Base-by-base conservation (phyloP, 148 eudicot genomes). In the Talinum fruticosum region DNA sequence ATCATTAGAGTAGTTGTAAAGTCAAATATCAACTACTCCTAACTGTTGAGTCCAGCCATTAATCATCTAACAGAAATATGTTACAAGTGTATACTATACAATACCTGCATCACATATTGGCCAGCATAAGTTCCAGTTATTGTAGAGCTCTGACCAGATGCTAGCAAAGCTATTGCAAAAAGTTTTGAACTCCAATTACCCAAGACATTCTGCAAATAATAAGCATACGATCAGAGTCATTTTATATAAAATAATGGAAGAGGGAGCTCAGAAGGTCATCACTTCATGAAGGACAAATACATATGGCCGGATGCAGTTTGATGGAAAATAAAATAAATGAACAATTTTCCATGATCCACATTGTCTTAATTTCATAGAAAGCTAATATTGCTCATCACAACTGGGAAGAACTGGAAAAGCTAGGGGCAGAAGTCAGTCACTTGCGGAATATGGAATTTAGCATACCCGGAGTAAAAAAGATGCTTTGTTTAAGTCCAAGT, bases 111-210 rank as follows among this genome's bases (percentile, higher is more conserved):
- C 69, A 96, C 94, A 83, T 91, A 96, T 85, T 96, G 99, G 38
- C 99, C 97, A n/a, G 99, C 99, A 83, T 96, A 96, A 3, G 99
- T 96, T 76, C 99, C 99, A 5, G 99, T 96, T 80, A 96, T 96
- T 53, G 99, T 96, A 69, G 99, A 96, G 84, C 99, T 96, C 86
- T 96, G 99, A 28, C 99, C 99, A 34, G 99, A 96, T 47, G 99
- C 97, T 74, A 96, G 86, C 80, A 96, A 90, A 35, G 99, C 99
- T 81, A 96, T 80, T 71, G 92, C 99, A 75, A 96, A 96, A 69
- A 96, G 82, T 87, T 96, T 96, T 51, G 99, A 96, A 73, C 99
- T 96, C 99, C 99, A 96, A 38, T 77, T 93, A 19, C 99, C 99
- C 81, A 96, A 76, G 35, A 93, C 97, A 82, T 96, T 91, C 99